Conservation (phyloP, 352 stramenopile genomes). For the Phytophthora parvispora region DNA sequence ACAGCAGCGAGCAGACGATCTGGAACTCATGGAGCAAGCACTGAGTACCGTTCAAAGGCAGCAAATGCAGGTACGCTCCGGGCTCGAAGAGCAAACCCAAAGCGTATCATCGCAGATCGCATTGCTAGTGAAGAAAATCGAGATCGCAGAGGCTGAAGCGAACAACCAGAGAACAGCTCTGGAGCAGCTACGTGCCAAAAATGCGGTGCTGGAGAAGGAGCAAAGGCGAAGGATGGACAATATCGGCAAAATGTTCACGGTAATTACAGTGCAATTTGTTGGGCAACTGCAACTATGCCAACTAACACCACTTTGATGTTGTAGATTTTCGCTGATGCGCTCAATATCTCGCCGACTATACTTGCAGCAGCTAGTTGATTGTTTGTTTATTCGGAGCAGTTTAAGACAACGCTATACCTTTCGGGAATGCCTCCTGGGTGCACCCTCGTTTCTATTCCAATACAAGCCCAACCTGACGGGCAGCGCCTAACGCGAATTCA, state of each 20-base stretch:
- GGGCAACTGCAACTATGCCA: neutral
- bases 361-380: slow-evolving; percentile 28
- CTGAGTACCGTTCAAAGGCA: slow-evolving; percentile 75
- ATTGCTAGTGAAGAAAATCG: slow-evolving; percentile 66
- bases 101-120: slow-evolving; percentile 43
- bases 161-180: slow-evolving; percentile 41
- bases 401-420: slow-evolving; percentile 4
- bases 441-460: slow-evolving; percentile 34
- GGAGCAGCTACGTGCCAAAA: slow-evolving; percentile 69
- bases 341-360: slow-evolving; percentile 62
- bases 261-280: slow-evolving; percentile 25
- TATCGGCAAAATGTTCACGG: slow-evolving; percentile 82
- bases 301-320: slow-evolving; percentile 6
- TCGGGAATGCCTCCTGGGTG: slow-evolving; percentile 1
- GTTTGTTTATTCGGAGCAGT: neutral
- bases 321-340: slow-evolving; percentile 76
- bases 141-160: slow-evolving; percentile 60
- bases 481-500: slow-evolving; percentile 65
- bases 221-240: slow-evolving; percentile 81
- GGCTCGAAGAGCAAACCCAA: slow-evolving; percentile 66
- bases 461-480: slow-evolving; percentile 19
- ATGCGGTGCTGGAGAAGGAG: slow-evolving; percentile 67
- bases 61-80: slow-evolving; percentile 61
- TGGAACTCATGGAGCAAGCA: slow-evolving; percentile 83
- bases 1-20: slow-evolving; percentile 72